A percentile compares a stretch with the other conserved stretches of the same genome.
Evolutionary conservation across 1,139 yeast genomes (phyloP).

Genomic region (Ogataea hybrid): DNA sequence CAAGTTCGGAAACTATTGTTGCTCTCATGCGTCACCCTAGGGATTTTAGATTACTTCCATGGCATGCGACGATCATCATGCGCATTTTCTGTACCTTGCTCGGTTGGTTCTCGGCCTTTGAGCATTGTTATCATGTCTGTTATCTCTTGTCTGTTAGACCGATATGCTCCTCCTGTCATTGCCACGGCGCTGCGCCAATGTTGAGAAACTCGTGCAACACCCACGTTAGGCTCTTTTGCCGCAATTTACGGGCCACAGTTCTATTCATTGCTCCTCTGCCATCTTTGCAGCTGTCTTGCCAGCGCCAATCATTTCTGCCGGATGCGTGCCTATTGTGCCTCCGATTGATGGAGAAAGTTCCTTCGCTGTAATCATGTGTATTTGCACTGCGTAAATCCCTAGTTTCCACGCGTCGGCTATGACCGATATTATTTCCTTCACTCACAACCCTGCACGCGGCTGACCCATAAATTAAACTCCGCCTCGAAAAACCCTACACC

Average conservation of each 20-base stretch:
- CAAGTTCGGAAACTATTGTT: not conserved
- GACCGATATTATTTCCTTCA: too few species aligned
- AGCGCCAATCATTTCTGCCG: too few species aligned
- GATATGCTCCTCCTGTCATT: not conserved
- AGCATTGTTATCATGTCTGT: too few species aligned
- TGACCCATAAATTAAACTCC: not conserved
- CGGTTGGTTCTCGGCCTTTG: not conserved
- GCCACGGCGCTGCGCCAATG: not conserved
- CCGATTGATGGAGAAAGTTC: not conserved
- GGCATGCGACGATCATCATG: constrained; percentile 5
- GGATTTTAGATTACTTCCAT: constrained; percentile 2
- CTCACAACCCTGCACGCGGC: constrained; percentile 1
- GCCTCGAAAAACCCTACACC: constrained; percentile 1
- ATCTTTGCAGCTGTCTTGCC: too few species aligned
- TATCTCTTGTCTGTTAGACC: not conserved
- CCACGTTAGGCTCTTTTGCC: not conserved
- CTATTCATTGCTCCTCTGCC: not conserved
- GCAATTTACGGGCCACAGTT: not conserved
- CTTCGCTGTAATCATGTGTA: too few species aligned
- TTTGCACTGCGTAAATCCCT: too few species aligned
- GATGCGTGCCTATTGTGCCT: too few species aligned
- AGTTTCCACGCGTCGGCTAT: too few species aligned
- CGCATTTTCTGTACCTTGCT: not conserved
- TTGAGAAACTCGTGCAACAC: not conserved
- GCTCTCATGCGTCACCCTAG: not conserved